Evolutionary conservation across 441 rosid species (phyloP).

Genomic region (Syzygium malaccense): DNA sequence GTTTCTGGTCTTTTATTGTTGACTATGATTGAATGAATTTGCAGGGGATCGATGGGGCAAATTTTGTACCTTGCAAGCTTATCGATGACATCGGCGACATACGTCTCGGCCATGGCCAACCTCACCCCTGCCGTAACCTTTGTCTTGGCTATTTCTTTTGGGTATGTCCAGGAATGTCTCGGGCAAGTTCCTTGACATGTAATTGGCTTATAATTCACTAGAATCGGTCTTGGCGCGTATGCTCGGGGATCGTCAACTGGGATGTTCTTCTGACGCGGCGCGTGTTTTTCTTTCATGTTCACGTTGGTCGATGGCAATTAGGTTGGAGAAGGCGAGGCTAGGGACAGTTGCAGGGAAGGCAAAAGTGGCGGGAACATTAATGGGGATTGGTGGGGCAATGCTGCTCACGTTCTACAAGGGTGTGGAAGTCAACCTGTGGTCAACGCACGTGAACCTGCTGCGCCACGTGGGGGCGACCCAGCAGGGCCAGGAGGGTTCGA

Average conservation of each 20-base stretch:
- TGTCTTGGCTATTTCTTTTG: conserved; percentile 24
- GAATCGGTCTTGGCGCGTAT: background rate
- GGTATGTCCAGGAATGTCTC: conserved; percentile 16
- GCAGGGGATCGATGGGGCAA: conserved; percentile 37
- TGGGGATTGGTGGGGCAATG: conserved; percentile 64
- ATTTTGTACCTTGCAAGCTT: conserved; percentile 26
- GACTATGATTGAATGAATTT: background rate
- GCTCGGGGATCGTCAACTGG: background rate
- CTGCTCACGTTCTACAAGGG: conserved; percentile 57
- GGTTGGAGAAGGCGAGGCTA: conserved; percentile 45
- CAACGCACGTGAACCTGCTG: conserved; percentile 33
- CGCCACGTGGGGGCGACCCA: conserved; percentile 1
- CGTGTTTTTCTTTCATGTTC: background rate
- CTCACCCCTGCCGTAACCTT: conserved; percentile 40
- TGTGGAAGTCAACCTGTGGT: conserved; percentile 27
- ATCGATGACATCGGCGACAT: conserved; percentile 48
- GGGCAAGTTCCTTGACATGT: background rate
- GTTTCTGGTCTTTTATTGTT: background rate
- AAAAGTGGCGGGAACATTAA: conserved; percentile 49
- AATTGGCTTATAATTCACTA: background rate
- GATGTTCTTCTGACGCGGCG: background rate
- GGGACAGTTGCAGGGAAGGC: conserved; percentile 39
- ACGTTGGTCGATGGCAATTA: background rate
- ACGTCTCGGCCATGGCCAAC: conserved; percentile 31
- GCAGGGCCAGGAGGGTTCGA: conserved; percentile 1